Base-by-base conservation (phyloP, 768 basidiomycete genomes). In the Podaxis mareebaensis region DNA sequence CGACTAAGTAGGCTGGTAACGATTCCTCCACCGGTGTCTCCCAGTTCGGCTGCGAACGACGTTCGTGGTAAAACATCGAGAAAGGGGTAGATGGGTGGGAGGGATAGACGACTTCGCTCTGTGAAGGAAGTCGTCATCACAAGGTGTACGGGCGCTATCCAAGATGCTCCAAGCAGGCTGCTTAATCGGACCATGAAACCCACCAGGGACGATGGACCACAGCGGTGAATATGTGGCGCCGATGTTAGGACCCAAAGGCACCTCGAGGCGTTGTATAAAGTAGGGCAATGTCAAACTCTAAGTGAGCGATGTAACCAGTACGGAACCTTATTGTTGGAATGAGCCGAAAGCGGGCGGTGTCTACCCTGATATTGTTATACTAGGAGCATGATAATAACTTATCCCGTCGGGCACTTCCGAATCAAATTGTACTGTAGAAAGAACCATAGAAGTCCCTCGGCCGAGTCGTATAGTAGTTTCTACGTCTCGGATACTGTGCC, bases 391-490 rank as follows among this genome's bases (percentile, higher is more conserved):
- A 51, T 24, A 51, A n/a, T 51, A 28, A 24, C 8, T 28, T 26
- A 24, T 51, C 20, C 24, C 26, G 20, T n/a, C 22, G n/a, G 12
- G 11, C 10, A 20, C 49, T 28, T 12, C 13, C 33, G 30, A 33
- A 26, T 51, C 49, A 3, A 22, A 51, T 10, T 51, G 26, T 13
- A 28, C 49, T 10, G 26, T 51, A 24, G 26, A 51, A 11, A 28
- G 26, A 15, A 17, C 49, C 8, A 51, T 22, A 12, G 49, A 28
- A n/a, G 49, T 10, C 4, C 17, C 53, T 10, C 5, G 36, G 39
- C 22, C 26, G n/a, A 39, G 54, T 38, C 11, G 22, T 3, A 56
- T 24, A n/a, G 54, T 56, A 12, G 38, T 64, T 30, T 51, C 64
- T 4, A 20, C 63, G 22, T 56, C 54, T 11, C 17, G 38, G 22